Evolutionary conservation across 441 rosid species (phyloP).

Genomic region (Brassica balearica): DNA sequence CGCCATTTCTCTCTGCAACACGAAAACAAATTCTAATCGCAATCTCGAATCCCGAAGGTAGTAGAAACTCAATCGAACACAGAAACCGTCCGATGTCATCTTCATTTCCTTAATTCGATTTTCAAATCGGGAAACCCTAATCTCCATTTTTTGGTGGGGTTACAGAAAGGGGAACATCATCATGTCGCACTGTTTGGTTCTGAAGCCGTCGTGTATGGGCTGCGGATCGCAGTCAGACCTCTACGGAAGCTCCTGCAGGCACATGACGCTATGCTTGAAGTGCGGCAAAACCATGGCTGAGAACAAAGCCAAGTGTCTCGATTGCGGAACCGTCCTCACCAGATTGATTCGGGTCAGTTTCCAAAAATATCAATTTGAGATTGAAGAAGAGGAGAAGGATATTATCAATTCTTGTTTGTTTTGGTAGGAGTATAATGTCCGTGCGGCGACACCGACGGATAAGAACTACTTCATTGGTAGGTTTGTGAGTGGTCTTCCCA

Average conservation of each 20-base stretch:
- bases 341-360: conserved; percentile 76
- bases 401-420: neutral
- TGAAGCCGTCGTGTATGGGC: conserved; percentile 70
- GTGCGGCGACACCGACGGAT: conserved; percentile 65
- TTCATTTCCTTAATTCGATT: neutral
- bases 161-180: conserved; percentile 1
- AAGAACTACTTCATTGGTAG: conserved; percentile 94
- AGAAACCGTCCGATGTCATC: neutral
- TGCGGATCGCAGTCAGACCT: conserved; percentile 68
- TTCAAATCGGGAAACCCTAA: conserved; percentile 29
- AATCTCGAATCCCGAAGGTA: conserved; percentile 37
- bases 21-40: neutral
- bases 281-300: conserved; percentile 87
- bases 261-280: conserved; percentile 73
- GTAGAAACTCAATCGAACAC: neutral
- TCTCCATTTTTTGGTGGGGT: neutral
- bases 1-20: neutral
- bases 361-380: neutral
- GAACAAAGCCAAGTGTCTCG: conserved; percentile 67
- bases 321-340: conserved; percentile 73
- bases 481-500: conserved; percentile 80
- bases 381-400: neutral
- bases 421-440: conserved; percentile 76
- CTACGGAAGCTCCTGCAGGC: conserved; percentile 82
- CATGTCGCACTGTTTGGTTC: conserved; percentile 70